Base-by-base conservation (phyloP, 495 filamentous ascomycete species). In the Bryoglossum gracile region DNA sequence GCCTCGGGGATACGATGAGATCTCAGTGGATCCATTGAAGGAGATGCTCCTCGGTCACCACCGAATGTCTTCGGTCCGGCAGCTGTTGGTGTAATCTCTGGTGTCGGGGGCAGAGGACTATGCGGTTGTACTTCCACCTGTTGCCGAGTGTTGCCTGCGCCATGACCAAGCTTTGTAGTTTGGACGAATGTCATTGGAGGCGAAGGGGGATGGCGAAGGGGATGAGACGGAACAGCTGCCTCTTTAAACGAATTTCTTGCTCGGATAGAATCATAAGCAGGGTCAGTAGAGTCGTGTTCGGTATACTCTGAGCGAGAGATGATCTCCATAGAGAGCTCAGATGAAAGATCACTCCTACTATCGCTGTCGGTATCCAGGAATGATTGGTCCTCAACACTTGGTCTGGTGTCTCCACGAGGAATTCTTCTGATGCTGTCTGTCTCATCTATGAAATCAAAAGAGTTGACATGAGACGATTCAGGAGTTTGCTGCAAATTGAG, bases 151-250 rank as follows among this genome's bases (percentile, higher is more conserved):
- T 71, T 24, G 70, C 69, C 35, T 74, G 68, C 11, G 2, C 40
- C 40, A 14, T 51, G 58, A 14, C 47, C 43, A 16, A 58, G 26
- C 32, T 46, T 42, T 24, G 55, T 33, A n/a, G 80, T 74, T 46
- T 86, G 75, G 38, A 80, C 74, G 9, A 83, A 70, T 0, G 86
- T 89, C 62, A 88, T 79, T 3, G 87, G 84, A 44, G 89, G 87
- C 16, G 86, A 89, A 11, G 85, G 84, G 13, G 87, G 83, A 45
- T 85, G 48, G 2, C 73, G 74, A 21, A 87, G 70, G 8, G 86
- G 84, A 62, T 87, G 83, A 21, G 69, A 69, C 1, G 82, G 78
- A 32, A 80, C 32, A 24, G 50, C 19, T 10, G 52, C 43, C 22
- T 61, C 54, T 28, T 55, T 58, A 3, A 58, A 46, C 0, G 48